Percentiles rank a stretch among this genome's conserved stretches.
These are phyloP conservation scores for Colletotrichum chlorophyti DNA, from an alignment of 2,329 filamentous ascomycete genomes.

Conservation along the genomic window DNA sequence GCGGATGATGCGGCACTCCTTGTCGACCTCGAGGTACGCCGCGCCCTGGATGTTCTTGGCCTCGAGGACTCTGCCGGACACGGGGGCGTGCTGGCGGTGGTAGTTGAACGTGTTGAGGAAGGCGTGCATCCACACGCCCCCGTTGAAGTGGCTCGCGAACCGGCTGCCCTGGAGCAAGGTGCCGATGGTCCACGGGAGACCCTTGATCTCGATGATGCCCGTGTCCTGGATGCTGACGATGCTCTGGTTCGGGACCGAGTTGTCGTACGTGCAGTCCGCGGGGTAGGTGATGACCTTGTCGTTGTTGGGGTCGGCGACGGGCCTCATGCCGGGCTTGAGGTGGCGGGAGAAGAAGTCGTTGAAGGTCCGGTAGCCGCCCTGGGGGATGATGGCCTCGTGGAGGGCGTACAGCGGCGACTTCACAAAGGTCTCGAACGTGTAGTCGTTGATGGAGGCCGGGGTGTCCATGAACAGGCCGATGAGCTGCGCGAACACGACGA, in stretches of 20 bases:
- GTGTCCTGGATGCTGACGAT: constrained; percentile 33
- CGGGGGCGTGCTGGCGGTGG: constrained; percentile 48
- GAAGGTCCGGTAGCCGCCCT: constrained; percentile 42
- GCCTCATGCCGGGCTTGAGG: constrained; percentile 41
- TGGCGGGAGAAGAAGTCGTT: constrained; percentile 48
- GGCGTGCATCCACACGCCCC: constrained; percentile 48
- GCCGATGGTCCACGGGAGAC: constrained; percentile 44
- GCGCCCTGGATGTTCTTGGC: constrained; percentile 44
- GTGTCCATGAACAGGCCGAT: constrained; percentile 44
- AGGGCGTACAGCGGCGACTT: constrained; percentile 39
- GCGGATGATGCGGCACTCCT: constrained; percentile 28
- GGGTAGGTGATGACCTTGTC: constrained; percentile 40
- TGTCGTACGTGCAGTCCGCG: constrained; percentile 45
- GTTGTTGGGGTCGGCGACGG: constrained; percentile 37
- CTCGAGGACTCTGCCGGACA: constrained; percentile 44
- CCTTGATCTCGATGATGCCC: constrained; percentile 43
- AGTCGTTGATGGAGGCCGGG: constrained; percentile 38
- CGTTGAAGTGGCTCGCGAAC: constrained; percentile 40
- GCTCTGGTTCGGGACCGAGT: constrained; percentile 30
- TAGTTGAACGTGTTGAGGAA: constrained; percentile 49
- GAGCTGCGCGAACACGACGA: constrained; percentile 43
- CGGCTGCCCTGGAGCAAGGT: constrained; percentile 41
- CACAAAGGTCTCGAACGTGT: constrained; percentile 40
- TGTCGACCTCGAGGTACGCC: constrained; percentile 44
- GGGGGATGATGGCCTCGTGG: constrained; percentile 39